phyloP scores from a whole-genome alignment of 179 eudicot genomes.

The Beta corolliflora region DNA sequence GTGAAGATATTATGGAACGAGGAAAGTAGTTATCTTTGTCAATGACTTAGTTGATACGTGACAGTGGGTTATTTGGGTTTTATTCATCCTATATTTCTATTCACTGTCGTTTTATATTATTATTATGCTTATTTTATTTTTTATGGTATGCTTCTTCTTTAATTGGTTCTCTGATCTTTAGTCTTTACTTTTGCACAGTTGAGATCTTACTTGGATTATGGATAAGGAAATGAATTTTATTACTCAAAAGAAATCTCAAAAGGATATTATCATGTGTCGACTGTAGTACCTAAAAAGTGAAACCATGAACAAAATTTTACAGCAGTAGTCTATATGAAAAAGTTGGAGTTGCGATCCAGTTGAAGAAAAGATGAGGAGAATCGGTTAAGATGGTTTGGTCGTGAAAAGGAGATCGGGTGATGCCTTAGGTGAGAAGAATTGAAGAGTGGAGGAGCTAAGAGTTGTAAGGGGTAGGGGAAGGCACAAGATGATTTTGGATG shows the following conservation, averaged over 20 bases:
- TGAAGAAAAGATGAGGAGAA: too few species aligned
- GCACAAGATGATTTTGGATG: too few species aligned
- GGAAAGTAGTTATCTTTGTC: not conserved
- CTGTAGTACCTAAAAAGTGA: not conserved
- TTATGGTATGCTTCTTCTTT: not conserved
- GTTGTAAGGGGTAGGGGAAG: too few species aligned
- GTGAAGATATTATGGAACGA: too few species aligned
- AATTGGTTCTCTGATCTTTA: not conserved
- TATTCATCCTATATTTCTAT: not conserved
- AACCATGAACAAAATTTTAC: not conserved
- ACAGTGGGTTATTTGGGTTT: not conserved
- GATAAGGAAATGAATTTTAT: not conserved
- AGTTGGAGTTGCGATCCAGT: too few species aligned
- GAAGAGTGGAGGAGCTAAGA: too few species aligned
- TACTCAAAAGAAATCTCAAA: not conserved
- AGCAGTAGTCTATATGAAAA: slow-evolving; percentile 10
- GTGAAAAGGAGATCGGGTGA: too few species aligned
- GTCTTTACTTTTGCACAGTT: not conserved
- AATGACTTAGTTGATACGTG: not conserved
- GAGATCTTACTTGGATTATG: not conserved
- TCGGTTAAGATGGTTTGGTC: too few species aligned
- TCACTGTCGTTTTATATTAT: not conserved
- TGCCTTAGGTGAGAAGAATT: too few species aligned
- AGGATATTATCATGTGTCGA: not conserved
- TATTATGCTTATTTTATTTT: not conserved